phyloP scores from a whole-genome alignment of 331 rosid genomes.

The Prunus yedoensis region DNA sequence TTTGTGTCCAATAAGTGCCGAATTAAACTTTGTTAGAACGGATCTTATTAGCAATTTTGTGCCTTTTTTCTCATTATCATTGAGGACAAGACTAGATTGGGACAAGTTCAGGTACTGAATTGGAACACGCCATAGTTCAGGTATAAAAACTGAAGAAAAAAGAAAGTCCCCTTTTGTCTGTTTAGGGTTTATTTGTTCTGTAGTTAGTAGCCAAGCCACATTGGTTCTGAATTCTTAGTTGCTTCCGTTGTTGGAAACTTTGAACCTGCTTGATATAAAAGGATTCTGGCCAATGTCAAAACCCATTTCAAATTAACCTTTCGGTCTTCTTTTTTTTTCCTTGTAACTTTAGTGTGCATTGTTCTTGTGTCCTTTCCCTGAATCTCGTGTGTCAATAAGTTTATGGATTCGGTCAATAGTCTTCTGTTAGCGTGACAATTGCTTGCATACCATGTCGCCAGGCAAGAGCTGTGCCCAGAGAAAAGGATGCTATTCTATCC shows the following conservation, averaged over 20 bases:
- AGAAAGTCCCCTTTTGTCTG: too few relatives aligned
- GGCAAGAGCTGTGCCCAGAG: slow-evolving; percentile 86
- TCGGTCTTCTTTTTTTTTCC: not conserved
- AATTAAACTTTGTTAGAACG: too few relatives aligned
- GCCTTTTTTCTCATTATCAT: too few relatives aligned
- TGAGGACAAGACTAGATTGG: too few relatives aligned
- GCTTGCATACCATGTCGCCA: slow-evolving; percentile 24
- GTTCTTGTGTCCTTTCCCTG: not conserved
- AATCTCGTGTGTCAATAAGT: slow-evolving; percentile 7
- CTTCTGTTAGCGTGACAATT: not conserved
- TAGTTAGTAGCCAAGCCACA: not conserved
- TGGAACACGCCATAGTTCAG: too few relatives aligned
- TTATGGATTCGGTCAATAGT: slow-evolving; percentile 3
- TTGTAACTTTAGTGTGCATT: not conserved
- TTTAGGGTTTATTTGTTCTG: not conserved
- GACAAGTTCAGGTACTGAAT: too few relatives aligned
- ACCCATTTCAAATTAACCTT: too few relatives aligned
- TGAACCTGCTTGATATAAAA: slow-evolving; percentile 3
- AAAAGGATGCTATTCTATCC: slow-evolving; percentile 88
- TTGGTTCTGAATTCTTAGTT: not conserved
- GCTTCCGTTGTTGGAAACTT: not conserved
- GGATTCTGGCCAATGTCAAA: not conserved
- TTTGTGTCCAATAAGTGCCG: too few relatives aligned
- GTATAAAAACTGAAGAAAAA: too few relatives aligned
- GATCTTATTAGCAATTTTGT: too few relatives aligned